These are phyloP conservation scores for Claviceps capensis DNA, from an alignment of 2,329 filamentous ascomycete genomes.

Conservation along the genomic window DNA sequence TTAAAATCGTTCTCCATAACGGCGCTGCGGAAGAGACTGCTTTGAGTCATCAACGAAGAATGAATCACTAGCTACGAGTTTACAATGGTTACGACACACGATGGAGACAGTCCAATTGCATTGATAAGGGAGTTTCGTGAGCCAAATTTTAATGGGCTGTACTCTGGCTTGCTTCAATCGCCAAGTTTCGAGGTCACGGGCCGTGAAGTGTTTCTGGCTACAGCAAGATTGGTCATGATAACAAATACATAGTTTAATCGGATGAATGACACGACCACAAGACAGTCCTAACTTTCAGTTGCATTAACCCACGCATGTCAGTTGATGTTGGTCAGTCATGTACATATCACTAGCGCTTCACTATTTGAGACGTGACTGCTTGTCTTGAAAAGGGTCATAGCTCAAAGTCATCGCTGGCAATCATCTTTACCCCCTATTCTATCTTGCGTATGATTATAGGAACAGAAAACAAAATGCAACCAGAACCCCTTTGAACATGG, in stretches of 20 bases:
- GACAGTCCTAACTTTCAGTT: not conserved
- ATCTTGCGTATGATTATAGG: conserved; percentile 19
- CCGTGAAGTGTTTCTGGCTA: not conserved
- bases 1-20: conserved; percentile 23
- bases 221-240: not conserved
- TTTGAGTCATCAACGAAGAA: not conserved
- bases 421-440: conserved; percentile 13
- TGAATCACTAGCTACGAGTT: not conserved
- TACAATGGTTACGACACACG: not conserved
- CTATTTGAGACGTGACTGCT: not conserved
- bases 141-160: not conserved
- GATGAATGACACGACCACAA: not conserved
- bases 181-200: not conserved
- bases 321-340: not conserved
- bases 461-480: conserved; percentile 12
- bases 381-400: not conserved
- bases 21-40: not conserved
- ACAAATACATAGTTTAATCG: not conserved
- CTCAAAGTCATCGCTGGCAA: conserved; percentile 3
- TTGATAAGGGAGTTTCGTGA: conserved; percentile 11
- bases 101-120: conserved; percentile 5
- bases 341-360: not conserved
- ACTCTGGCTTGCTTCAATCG: not conserved
- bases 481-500: conserved; percentile 9
- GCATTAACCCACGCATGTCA: not conserved